Conservation (phyloP, 2,329 filamentous ascomycete species). For the Mollisiaceae sp. region DNA sequence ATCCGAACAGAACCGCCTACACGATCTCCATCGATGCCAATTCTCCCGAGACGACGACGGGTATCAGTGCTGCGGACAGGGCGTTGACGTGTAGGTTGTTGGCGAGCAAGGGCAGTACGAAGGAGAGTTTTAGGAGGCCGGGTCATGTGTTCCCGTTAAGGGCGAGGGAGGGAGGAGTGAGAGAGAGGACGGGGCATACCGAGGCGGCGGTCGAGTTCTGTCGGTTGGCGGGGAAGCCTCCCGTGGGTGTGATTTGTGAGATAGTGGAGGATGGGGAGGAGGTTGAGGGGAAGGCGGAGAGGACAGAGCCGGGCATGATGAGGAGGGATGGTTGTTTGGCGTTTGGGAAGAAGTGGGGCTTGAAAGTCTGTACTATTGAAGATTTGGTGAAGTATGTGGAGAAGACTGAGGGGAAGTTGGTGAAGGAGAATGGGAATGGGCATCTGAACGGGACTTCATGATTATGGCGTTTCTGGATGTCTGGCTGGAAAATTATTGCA, state of each 20-base stretch:
- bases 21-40: slow-evolving; percentile 85
- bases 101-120: slow-evolving; percentile 62
- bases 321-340: slow-evolving; percentile 83
- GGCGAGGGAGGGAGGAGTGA: slow-evolving; percentile 79
- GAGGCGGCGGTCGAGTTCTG: slow-evolving; percentile 95
- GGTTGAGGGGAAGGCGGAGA: slow-evolving; percentile 69
- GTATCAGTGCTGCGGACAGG: slow-evolving; percentile 88
- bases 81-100: slow-evolving; percentile 80
- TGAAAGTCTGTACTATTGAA: slow-evolving; percentile 95
- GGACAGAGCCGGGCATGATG: slow-evolving; percentile 83
- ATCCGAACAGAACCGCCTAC: slow-evolving; percentile 91
- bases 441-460: not conserved
- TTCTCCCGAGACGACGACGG: slow-evolving; percentile 77
- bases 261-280: slow-evolving; percentile 84
- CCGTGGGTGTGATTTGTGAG: slow-evolving; percentile 87
- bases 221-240: slow-evolving; percentile 76
- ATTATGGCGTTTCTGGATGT: not conserved
- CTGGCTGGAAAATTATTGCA: not conserved
- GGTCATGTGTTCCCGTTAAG: slow-evolving; percentile 90
- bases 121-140: slow-evolving; percentile 73
- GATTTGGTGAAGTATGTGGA: slow-evolving; percentile 73
- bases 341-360: slow-evolving; percentile 86
- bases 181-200: slow-evolving; percentile 83
- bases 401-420: slow-evolving; percentile 40
- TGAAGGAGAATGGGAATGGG: slow-evolving; percentile 23